Base-by-base conservation (phyloP, 2,329 filamentous ascomycete genomes). In the Aspergillus aculeatinus region DNA sequence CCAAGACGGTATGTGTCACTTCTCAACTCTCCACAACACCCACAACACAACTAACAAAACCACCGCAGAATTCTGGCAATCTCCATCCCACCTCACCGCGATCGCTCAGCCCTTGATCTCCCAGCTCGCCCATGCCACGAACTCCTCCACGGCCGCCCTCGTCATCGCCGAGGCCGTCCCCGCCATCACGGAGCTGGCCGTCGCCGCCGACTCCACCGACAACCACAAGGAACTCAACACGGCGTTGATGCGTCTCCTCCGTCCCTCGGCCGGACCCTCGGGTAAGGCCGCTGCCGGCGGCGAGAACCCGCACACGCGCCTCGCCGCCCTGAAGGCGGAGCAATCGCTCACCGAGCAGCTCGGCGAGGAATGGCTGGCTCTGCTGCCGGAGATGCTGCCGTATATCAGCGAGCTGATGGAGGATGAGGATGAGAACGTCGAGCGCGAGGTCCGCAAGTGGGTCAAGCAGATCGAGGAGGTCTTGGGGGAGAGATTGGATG, bases 401-500 rank as follows among this genome's bases (percentile, higher is more conserved):
- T 91, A 94, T 65, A 96, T 99, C 68, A 96, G 91, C 70, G 95
- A 99, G 80, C 76, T 96, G 70, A 89, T 96, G 79, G 95, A 99
- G 73, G 95, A 99, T 74, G 95, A 98, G 67, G 93, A 98, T 72
- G 95, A 98, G 79, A 83, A 84, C 29, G 94, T 99, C 25, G 95
- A 99, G 80, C 82, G 87, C 71, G 93, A 96, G 80, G 94, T 92
- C 42, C 85, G 93, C 72, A 83, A 87, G 70, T 97, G 95, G 94
- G 95, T 98, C 68, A 85, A 89, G 72, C 87, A 88, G 77, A 96
- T 99, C 72, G 94, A 98, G 78, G 88, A 85, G 51, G 89, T 96
- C 31, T 79, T 98, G 55, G 95, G 95, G 5, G 94, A 98, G 82
- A 92, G 89, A 69, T 78, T 98, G 72, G 92, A 96, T 76, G 87